Percentiles rank a stretch among this genome's conserved stretches.
These are phyloP conservation scores for Cyclotella baltica DNA, from an alignment of 108 stramenopile genomes.

Conservation along the genomic window DNA sequence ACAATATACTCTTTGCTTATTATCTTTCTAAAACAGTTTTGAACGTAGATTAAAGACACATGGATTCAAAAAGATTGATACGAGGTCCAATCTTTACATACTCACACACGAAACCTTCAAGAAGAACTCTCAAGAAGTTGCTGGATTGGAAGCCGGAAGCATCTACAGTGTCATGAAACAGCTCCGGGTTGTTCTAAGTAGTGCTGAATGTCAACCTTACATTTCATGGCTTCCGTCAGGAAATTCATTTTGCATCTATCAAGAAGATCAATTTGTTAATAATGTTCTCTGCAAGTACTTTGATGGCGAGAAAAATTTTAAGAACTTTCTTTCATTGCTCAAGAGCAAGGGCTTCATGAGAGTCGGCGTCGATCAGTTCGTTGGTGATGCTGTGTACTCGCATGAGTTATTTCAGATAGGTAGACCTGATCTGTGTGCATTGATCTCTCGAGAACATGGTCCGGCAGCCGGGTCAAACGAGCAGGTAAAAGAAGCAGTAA, in stretches of 20 bases:
- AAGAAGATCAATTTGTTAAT: slow-evolving; percentile 1
- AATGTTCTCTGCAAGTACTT: slow-evolving; percentile 1
- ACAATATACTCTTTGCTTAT: too few species aligned
- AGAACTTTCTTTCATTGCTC: not conserved
- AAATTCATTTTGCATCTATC: slow-evolving; percentile 2
- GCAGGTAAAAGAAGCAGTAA: not conserved
- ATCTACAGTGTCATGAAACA: not conserved
- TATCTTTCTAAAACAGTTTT: too few species aligned
- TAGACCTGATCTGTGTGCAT: slow-evolving; percentile 1
- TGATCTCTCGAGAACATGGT: not conserved
- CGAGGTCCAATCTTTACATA: not conserved
- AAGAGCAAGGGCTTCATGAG: not conserved
- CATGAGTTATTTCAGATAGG: slow-evolving; percentile 3
- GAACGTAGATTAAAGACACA: slow-evolving; percentile 52
- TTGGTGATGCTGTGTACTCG: slow-evolving; percentile 4
- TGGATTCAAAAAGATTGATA: slow-evolving; percentile 41
- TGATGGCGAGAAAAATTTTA: not conserved
- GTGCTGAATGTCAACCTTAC: not conserved
- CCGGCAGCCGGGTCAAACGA: too few species aligned
- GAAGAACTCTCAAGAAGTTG: not conserved
- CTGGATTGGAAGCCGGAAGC: not conserved
- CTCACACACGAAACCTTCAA: slow-evolving; percentile 34
- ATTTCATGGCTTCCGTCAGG: slow-evolving; percentile 10
- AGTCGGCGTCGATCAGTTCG: not conserved
- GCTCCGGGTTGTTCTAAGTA: not conserved